phyloP scores from a whole-genome alignment of 2,329 filamentous ascomycete genomes.

The Trichophaea hybrida region DNA sequence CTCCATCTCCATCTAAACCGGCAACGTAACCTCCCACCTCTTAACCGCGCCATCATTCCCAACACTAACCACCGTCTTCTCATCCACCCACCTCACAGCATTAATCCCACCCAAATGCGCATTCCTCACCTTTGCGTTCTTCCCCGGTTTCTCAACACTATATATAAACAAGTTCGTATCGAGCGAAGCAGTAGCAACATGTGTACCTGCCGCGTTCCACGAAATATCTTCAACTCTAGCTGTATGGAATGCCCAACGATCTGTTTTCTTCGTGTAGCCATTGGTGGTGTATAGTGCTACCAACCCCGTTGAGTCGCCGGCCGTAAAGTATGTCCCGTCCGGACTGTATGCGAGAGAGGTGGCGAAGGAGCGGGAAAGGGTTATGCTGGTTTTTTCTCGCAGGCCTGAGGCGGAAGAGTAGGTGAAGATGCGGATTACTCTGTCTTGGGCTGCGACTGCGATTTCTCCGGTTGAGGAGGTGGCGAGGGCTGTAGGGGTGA shows the following conservation, averaged over 20 bases:
- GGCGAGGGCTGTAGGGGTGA: conserved; percentile 53
- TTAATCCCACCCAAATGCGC: conserved; percentile 94
- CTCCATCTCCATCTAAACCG: neutral
- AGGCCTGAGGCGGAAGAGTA: conserved; percentile 41
- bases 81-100: conserved; percentile 65
- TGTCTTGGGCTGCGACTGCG: conserved; percentile 63
- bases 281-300: conserved; percentile 63
- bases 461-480: conserved; percentile 39
- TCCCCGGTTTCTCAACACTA: conserved; percentile 71
- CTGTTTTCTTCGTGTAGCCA: conserved; percentile 50
- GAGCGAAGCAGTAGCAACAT: conserved; percentile 68
- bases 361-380: conserved; percentile 48
- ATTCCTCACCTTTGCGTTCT: conserved; percentile 68
- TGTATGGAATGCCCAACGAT: conserved; percentile 61
- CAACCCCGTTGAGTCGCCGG: conserved; percentile 71
- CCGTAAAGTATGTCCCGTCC: conserved; percentile 62
- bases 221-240: conserved; percentile 51
- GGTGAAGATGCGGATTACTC: conserved; percentile 60
- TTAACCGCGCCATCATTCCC: conserved; percentile 86
- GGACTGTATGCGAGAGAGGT: conserved; percentile 72
- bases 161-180: conserved; percentile 90
- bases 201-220: conserved; percentile 66
- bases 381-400: conserved; percentile 36
- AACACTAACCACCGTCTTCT: conserved; percentile 55
- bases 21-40: conserved; percentile 54